Conservation (phyloP, 129 eudicot genomes). For the Pulicaria dysenterica region DNA sequence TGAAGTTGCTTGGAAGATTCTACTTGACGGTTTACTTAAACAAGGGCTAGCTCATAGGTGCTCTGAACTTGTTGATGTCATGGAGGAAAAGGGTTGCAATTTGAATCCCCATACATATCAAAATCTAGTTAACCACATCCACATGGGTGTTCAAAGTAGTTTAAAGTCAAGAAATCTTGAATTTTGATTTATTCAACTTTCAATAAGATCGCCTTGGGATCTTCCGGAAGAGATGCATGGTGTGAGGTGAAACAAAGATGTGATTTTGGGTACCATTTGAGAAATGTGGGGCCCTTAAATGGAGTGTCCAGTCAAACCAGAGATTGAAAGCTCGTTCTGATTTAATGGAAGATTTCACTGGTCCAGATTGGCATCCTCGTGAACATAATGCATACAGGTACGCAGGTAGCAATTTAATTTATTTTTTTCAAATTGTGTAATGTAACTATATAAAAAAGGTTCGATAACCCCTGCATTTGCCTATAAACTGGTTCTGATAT, state of each 20-base stretch:
- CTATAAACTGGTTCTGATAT: too few relatives aligned
- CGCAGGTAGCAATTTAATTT: not conserved
- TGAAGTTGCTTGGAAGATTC: conserved; percentile 85
- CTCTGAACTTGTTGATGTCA: conserved; percentile 58
- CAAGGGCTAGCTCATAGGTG: conserved; percentile 54
- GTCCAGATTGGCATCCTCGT: conserved; percentile 25
- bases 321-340: conserved; percentile 22
- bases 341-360: conserved; percentile 2
- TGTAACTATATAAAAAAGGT: not conserved
- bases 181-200: not conserved
- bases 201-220: conserved; percentile 33
- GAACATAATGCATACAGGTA: conserved; percentile 24
- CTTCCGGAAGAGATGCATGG: conserved; percentile 12
- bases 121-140: conserved; percentile 44
- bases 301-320: not conserved
- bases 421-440: not conserved
- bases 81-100: conserved; percentile 68
- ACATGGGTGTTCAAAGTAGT: conserved; percentile 21
- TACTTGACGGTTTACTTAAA: conserved; percentile 74
- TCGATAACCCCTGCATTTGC: not conserved
- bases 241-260: conserved; percentile 6
- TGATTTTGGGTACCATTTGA: not conserved
- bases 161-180: conserved; percentile 10
- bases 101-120: conserved; percentile 57
- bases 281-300: not conserved